These are phyloP conservation scores for Spathaspora boniae DNA, from an alignment of 805 yeast genomes.

Conservation along the genomic window DNA sequence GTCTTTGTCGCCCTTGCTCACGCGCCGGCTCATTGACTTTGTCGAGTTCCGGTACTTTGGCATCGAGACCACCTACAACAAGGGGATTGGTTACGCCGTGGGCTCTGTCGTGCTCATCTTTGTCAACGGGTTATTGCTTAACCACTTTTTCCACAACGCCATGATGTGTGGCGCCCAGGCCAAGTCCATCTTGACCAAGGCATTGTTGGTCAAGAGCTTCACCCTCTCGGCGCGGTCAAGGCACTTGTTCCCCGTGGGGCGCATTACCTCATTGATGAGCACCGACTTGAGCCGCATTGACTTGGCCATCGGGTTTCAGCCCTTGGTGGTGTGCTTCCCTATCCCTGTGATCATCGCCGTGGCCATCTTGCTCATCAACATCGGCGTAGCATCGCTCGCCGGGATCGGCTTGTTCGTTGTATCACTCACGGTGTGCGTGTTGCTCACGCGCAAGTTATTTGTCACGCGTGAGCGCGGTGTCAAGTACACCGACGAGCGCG, in stretches of 20 bases:
- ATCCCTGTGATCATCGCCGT: slow-evolving; percentile 40
- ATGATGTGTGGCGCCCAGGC: slow-evolving; percentile 42
- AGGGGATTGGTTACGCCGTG: slow-evolving; percentile 74
- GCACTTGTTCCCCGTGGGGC: slow-evolving; percentile 34
- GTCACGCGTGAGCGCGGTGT: slow-evolving; percentile 33
- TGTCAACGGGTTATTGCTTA: slow-evolving; percentile 35
- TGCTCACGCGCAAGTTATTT: slow-evolving; percentile 33
- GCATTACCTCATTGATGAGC: slow-evolving; percentile 39
- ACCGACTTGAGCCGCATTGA: slow-evolving; percentile 44
- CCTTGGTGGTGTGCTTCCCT: slow-evolving; percentile 39
- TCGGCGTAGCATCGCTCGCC: slow-evolving; percentile 39
- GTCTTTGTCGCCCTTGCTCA: slow-evolving; percentile 63
- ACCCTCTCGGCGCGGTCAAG: slow-evolving; percentile 30
- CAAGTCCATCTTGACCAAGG: slow-evolving; percentile 39
- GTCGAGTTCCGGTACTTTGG: slow-evolving; percentile 52
- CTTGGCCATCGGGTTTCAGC: slow-evolving; percentile 42
- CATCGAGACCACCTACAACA: slow-evolving; percentile 40
- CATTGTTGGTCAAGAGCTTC: slow-evolving; percentile 37
- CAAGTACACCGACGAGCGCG: slow-evolving; percentile 39
- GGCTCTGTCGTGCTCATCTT: slow-evolving; percentile 61
- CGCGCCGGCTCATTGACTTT: slow-evolving; percentile 60
- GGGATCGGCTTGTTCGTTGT: slow-evolving; percentile 41
- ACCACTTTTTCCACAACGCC: slow-evolving; percentile 41
- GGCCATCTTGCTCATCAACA: slow-evolving; percentile 29
- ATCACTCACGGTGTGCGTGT: slow-evolving; percentile 32